phyloP scores from a whole-genome alignment of 2,329 filamentous ascomycete species.

The Ambrosiella xylebori region DNA sequence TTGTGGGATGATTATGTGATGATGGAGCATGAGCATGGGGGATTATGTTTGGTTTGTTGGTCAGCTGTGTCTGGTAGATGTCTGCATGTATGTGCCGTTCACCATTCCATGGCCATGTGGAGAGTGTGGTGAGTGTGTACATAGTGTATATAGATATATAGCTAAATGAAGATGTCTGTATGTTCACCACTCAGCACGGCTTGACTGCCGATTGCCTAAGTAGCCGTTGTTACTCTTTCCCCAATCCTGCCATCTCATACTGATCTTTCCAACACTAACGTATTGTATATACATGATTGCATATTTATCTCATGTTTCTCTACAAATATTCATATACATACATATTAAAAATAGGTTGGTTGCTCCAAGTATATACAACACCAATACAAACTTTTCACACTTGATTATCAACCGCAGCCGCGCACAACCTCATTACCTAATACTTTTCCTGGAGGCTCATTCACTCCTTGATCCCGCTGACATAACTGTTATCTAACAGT shows the following conservation, averaged over 20 bases:
- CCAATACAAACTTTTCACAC: background rate
- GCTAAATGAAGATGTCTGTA: too few species aligned
- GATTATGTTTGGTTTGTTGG: too few species aligned
- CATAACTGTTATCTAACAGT: slow-evolving; percentile 4
- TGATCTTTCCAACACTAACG: background rate
- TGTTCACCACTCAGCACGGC: background rate
- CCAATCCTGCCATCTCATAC: background rate
- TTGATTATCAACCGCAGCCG: background rate
- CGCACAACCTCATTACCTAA: background rate
- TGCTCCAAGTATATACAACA: background rate
- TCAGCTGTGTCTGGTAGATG: too few species aligned
- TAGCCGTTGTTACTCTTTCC: background rate
- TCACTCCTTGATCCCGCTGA: background rate
- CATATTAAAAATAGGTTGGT: too few species aligned
- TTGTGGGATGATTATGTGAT: background rate
- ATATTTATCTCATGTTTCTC: too few species aligned
- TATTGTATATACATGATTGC: background rate
- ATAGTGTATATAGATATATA: too few species aligned
- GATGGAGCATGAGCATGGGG: background rate
- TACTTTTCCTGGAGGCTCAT: background rate
- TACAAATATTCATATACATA: too few species aligned
- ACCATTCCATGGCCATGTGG: too few species aligned
- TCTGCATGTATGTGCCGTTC: too few species aligned
- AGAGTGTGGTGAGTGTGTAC: too few species aligned
- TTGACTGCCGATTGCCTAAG: background rate